Evolutionary conservation across 495 filamentous ascomycete species (phyloP).

Genomic region (Penicillium argentinense): DNA sequence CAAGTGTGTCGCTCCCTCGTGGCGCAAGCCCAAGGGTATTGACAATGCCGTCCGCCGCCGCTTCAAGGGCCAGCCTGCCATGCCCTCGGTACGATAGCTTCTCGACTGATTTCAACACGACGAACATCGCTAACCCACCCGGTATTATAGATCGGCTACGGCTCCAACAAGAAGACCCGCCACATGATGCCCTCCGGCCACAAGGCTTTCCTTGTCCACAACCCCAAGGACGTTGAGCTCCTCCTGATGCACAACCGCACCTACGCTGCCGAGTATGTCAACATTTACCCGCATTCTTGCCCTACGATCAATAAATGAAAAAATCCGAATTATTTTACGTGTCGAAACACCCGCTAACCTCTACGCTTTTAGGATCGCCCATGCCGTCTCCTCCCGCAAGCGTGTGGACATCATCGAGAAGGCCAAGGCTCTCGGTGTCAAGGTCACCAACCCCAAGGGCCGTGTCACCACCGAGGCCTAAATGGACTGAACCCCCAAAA

Average conservation of each 20-base stretch:
- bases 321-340: neutral
- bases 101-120: neutral
- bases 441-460: conserved; percentile 99
- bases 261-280: conserved; percentile 92
- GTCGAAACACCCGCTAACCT: conserved; percentile 7
- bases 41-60: conserved; percentile 88
- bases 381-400: conserved; percentile 97
- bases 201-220: conserved; percentile 99
- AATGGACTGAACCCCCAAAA: conserved; percentile 41
- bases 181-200: conserved; percentile 99
- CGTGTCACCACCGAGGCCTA: conserved; percentile 97
- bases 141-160: conserved; percentile 80
- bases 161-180: conserved; percentile 96
- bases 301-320: no score
- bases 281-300: no score
- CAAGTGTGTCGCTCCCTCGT: conserved; percentile 80
- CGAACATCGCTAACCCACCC: neutral
- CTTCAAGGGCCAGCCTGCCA: conserved; percentile 91
- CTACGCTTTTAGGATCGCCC: conserved; percentile 71
- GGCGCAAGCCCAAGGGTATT: conserved; percentile 99
- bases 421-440: conserved; percentile 95
- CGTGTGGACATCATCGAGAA: conserved; percentile 92
- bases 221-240: conserved; percentile 90
- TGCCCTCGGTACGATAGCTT: conserved; percentile 85
- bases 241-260: conserved; percentile 99